These are phyloP conservation scores for Saccharomycopsis sp. DNA, from an alignment of 805 yeast genomes.

Conservation along the genomic window DNA sequence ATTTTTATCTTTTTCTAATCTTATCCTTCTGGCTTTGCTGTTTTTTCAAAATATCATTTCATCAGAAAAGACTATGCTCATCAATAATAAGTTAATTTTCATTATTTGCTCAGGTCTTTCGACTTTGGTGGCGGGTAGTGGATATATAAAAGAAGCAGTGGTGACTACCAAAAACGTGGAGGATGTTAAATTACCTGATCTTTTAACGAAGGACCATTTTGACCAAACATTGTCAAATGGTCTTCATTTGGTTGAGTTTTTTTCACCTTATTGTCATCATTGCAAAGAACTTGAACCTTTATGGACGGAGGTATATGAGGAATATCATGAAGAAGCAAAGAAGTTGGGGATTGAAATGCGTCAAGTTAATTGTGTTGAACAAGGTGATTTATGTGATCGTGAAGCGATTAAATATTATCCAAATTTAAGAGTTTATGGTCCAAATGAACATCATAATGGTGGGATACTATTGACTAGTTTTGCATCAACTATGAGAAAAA, in stretches of 20 bases:
- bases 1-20: too few relatives aligned
- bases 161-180: not conserved
- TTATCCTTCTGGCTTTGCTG: too few relatives aligned
- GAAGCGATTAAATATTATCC: slow-evolving; percentile 69
- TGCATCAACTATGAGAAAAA: slow-evolving; percentile 41
- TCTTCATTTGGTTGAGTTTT: slow-evolving; percentile 77
- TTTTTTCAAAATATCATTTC: too few relatives aligned
- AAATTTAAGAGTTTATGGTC: slow-evolving; percentile 59
- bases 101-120: slow-evolving; percentile 1
- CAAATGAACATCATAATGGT: slow-evolving; percentile 35
- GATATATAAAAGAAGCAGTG: not conserved
- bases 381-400: slow-evolving; percentile 77
- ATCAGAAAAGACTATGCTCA: not conserved
- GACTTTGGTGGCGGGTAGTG: too few relatives aligned
- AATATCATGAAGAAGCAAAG: slow-evolving; percentile 39
- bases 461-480: slow-evolving; percentile 37
- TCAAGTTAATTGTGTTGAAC: slow-evolving; percentile 79
- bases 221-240: slow-evolving; percentile 43
- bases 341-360: slow-evolving; percentile 46
- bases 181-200: slow-evolving; percentile 37
- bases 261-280: slow-evolving; percentile 83
- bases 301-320: slow-evolving; percentile 64
- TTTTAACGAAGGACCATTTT: slow-evolving; percentile 44
- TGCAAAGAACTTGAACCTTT: slow-evolving; percentile 73
- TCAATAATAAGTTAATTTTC: not conserved